Conservation (phyloP, 306 rosid genomes). For the Hylodesmum podocarpum region DNA sequence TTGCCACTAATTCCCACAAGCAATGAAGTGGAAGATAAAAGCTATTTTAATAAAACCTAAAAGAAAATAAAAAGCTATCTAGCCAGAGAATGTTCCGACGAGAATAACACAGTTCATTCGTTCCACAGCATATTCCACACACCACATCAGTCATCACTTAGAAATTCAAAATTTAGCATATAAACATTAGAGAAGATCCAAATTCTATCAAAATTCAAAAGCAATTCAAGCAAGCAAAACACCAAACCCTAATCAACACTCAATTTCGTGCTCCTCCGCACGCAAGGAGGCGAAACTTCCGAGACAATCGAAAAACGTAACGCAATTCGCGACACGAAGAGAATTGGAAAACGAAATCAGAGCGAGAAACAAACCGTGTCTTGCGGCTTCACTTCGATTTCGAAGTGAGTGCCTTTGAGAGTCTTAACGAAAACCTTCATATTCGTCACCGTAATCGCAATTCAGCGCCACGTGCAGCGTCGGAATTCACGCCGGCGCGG, state of each 20-base stretch:
- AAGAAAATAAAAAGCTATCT: neutral
- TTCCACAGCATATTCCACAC: slow-evolving; percentile 5
- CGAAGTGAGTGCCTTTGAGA: slow-evolving; percentile 89
- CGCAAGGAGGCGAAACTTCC: neutral
- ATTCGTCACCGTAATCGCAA: slow-evolving; percentile 20
- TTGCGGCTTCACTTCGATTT: slow-evolving; percentile 74
- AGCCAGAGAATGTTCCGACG: neutral
- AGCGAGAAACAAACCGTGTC: slow-evolving; percentile 51
- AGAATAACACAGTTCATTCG: neutral
- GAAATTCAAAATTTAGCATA: neutral
- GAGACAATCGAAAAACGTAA: neutral
- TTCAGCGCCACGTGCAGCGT: slow-evolving; percentile 32
- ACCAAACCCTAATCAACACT: slow-evolving; percentile 49
- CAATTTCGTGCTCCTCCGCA: slow-evolving; percentile 3
- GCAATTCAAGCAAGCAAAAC: neutral
- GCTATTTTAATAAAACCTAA: neutral
- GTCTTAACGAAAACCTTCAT: slow-evolving; percentile 93
- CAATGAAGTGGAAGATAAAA: neutral
- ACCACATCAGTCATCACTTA: neutral
- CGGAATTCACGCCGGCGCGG: slow-evolving; percentile 34
- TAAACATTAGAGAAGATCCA: neutral
- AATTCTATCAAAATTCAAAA: slow-evolving; percentile 30
- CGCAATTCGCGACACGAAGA: neutral
- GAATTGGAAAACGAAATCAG: neutral
- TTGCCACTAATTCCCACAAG: neutral